Percentiles rank a stretch among this genome's conserved stretches.
Evolutionary conservation across 176 grass and related monocot species (phyloP).

Genomic region (Raddia guianensis): DNA sequence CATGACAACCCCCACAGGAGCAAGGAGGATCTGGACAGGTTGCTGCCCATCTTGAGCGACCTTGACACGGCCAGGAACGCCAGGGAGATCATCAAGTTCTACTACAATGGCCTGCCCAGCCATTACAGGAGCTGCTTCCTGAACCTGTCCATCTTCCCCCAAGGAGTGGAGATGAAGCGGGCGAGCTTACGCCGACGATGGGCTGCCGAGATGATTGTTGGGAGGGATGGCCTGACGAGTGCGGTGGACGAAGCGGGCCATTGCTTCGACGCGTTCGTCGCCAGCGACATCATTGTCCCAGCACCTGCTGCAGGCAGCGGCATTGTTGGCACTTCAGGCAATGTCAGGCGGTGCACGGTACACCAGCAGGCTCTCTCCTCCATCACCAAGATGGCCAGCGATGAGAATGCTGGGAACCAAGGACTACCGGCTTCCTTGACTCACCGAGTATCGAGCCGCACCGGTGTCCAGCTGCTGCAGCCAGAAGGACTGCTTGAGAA

Average conservation of each 20-base stretch:
- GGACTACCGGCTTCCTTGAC: neutral
- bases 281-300: neutral
- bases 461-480: neutral
- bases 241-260: neutral
- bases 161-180: neutral
- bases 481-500: no score
- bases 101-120: constrained; percentile 1
- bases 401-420: neutral
- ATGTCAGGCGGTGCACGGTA: neutral
- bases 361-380: neutral
- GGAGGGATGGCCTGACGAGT: neutral
- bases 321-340: neutral
- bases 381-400: neutral
- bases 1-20: constrained; percentile 6
- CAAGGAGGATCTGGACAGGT: neutral
- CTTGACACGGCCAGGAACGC: neutral
- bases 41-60: neutral
- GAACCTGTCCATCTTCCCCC: constrained; percentile 1
- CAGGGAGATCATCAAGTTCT: neutral
- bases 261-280: neutral
- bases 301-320: no score
- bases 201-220: constrained; percentile 4
- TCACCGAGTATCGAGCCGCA: neutral
- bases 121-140: neutral
- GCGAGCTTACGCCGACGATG: constrained; percentile 34